A percentile compares a stretch with the other conserved stretches of the same genome.
These are phyloP conservation scores for Hanseniaspora occidentalis DNA, from an alignment of 805 yeast species.

Conservation along the genomic window DNA sequence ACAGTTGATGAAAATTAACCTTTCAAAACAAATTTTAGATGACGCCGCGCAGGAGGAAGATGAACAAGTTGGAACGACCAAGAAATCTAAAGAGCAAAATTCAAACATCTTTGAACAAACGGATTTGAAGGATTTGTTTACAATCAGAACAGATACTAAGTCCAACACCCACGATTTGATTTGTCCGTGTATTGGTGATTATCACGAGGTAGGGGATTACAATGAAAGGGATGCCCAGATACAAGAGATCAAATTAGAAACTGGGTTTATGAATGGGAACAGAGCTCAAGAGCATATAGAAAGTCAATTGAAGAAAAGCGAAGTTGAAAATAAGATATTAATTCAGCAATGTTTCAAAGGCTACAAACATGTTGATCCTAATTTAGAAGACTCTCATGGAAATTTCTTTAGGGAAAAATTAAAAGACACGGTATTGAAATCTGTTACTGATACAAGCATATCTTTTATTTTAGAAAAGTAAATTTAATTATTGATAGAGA, in stretches of 20 bases:
- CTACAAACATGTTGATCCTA: slow-evolving; percentile 53
- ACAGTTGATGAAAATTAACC: slow-evolving; percentile 70
- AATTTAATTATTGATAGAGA: slow-evolving; percentile 22
- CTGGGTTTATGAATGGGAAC: slow-evolving; percentile 34
- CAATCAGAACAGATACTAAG: slow-evolving; percentile 33
- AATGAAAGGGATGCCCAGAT: slow-evolving; percentile 11
- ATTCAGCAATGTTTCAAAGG: slow-evolving; percentile 48
- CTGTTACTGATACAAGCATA: background rate
- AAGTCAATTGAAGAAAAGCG: slow-evolving; percentile 11
- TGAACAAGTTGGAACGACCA: slow-evolving; percentile 15
- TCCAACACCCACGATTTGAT: slow-evolving; percentile 73
- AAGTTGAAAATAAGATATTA: slow-evolving; percentile 26
- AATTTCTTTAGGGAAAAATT: background rate
- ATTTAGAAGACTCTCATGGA: slow-evolving; percentile 4
- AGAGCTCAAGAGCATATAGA: slow-evolving; percentile 22
- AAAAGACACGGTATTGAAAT: slow-evolving; percentile 6
- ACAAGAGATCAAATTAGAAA: slow-evolving; percentile 6
- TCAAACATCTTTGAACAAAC: slow-evolving; percentile 49
- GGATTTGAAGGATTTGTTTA: slow-evolving; percentile 68
- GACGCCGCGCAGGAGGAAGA: slow-evolving; percentile 9
- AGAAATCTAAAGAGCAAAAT: slow-evolving; percentile 30
- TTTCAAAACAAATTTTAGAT: slow-evolving; percentile 61
- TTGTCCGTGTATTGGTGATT: slow-evolving; percentile 50
- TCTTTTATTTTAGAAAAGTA: slow-evolving; percentile 6
- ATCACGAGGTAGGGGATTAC: slow-evolving; percentile 22